Conservation (phyloP, 1,139 yeast species). For the Tardiomyces blankii region DNA sequence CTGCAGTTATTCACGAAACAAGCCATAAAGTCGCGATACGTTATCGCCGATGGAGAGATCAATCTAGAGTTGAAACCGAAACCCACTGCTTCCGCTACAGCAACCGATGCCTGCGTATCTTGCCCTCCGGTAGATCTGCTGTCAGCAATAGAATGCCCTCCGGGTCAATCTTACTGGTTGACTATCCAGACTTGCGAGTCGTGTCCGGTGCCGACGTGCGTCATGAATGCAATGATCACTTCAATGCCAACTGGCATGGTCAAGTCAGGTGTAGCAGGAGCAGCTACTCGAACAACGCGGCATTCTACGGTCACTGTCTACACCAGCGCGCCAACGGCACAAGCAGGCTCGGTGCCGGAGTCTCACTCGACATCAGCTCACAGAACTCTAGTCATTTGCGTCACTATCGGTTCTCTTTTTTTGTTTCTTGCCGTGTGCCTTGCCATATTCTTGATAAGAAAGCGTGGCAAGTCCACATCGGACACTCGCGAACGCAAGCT, state of each 20-base stretch:
- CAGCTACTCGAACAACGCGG: not conserved
- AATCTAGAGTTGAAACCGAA: not conserved
- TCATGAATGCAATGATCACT: not conserved
- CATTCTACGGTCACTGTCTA: not conserved
- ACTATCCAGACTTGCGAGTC: conserved; percentile 42
- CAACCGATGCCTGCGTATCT: not conserved
- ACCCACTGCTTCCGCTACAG: not conserved
- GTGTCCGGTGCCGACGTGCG: conserved; percentile 26
- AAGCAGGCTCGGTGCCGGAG: not conserved
- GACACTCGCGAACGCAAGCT: not conserved
- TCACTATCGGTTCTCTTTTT: conserved; percentile 9
- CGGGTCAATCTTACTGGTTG: conserved; percentile 17
- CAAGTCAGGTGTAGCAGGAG: not conserved
- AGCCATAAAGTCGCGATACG: too few species aligned
- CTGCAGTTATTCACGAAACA: too few species aligned
- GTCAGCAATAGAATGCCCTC: conserved; percentile 6
- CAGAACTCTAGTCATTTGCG: conserved; percentile 7
- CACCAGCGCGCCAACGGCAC: not conserved
- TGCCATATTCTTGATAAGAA: conserved; percentile 2
- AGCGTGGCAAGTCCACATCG: not conserved
- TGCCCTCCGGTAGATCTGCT: not conserved
- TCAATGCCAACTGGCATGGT: not conserved
- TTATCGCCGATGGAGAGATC: not conserved
- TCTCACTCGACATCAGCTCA: not conserved
- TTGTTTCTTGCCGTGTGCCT: conserved; percentile 5